These are phyloP conservation scores for Kodamaea alishanica DNA, from an alignment of 1,139 yeast species.

Conservation along the genomic window DNA sequence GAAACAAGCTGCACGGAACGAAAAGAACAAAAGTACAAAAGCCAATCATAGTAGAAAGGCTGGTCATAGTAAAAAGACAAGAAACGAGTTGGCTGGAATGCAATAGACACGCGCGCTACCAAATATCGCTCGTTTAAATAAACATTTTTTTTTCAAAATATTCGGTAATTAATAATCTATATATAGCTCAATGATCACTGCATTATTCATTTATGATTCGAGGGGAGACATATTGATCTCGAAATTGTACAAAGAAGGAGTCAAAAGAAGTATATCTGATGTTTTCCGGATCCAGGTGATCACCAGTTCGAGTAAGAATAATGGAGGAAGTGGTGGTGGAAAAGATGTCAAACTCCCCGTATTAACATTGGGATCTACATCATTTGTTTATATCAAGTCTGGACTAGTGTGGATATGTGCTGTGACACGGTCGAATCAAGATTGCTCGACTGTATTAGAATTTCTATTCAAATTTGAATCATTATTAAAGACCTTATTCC, in stretches of 20 bases:
- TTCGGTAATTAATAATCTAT: too few relatives aligned
- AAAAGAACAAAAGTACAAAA: conserved; percentile 50
- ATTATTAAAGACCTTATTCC: conserved; percentile 30
- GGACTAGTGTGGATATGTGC: conserved; percentile 79
- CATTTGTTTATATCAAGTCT: conserved; percentile 75
- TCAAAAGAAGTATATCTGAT: conserved; percentile 65
- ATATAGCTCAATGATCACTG: conserved; percentile 59
- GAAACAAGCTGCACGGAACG: conserved; percentile 39
- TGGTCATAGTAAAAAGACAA: conserved; percentile 53
- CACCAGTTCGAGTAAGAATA: conserved; percentile 33
- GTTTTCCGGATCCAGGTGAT: conserved; percentile 90
- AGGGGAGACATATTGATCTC: conserved; percentile 87
- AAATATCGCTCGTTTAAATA: too few relatives aligned
- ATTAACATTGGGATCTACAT: conserved; percentile 86
- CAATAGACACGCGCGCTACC: conserved; percentile 6
- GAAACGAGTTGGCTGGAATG: conserved; percentile 20
- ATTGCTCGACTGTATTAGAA: conserved; percentile 77
- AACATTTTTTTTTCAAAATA: too few relatives aligned
- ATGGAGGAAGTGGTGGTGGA: conserved; percentile 11
- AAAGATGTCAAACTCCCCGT: conserved; percentile 68
- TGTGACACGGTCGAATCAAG: conserved; percentile 83
- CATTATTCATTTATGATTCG: conserved; percentile 68
- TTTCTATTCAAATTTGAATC: conserved; percentile 61
- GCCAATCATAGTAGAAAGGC: conserved; percentile 65
- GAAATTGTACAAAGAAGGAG: conserved; percentile 46